phyloP scores from a whole-genome alignment of 2,329 filamentous ascomycete species.

The Dendrostoma leiphaemia region DNA sequence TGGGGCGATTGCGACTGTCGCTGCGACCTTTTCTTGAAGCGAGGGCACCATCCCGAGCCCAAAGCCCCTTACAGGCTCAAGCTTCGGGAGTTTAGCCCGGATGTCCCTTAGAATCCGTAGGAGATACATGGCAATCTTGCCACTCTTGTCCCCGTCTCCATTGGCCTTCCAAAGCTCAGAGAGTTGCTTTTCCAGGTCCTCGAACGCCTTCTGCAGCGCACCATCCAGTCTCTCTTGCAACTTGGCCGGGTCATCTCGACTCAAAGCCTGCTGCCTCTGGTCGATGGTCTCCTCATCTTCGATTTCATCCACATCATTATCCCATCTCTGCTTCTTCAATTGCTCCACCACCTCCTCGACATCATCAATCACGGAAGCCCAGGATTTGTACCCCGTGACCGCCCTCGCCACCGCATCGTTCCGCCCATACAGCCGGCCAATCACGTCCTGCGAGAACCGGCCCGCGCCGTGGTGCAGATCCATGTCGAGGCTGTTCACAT shows the following conservation, averaged over 20 bases:
- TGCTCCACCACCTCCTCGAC: slow-evolving; percentile 61
- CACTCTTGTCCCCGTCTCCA: slow-evolving; percentile 45
- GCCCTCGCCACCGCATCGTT: slow-evolving; percentile 64
- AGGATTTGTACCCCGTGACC: slow-evolving; percentile 64
- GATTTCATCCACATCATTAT: slow-evolving; percentile 70
- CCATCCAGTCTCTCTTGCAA: slow-evolving; percentile 33
- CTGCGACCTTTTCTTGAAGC: slow-evolving; percentile 62
- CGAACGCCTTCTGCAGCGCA: slow-evolving; percentile 32
- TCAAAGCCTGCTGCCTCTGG: slow-evolving; percentile 63
- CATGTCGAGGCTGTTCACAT: slow-evolving; percentile 58
- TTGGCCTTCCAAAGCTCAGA: slow-evolving; percentile 47
- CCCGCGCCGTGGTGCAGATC: slow-evolving; percentile 65
- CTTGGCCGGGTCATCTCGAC: slow-evolving; percentile 53
- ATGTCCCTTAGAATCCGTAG: slow-evolving; percentile 74
- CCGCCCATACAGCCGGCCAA: slow-evolving; percentile 69
- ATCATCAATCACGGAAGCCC: slow-evolving; percentile 71
- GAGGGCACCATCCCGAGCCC: slow-evolving; percentile 59
- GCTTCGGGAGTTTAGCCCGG: slow-evolving; percentile 60
- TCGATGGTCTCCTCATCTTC: slow-evolving; percentile 73
- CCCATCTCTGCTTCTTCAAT: slow-evolving; percentile 69
- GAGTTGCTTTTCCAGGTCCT: slow-evolving; percentile 55
- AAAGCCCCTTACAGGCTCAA: slow-evolving; percentile 50
- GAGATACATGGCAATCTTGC: slow-evolving; percentile 61
- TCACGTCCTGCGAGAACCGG: slow-evolving; percentile 66
- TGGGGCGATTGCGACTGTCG: slow-evolving; percentile 47